phyloP scores from a whole-genome alignment of 495 filamentous ascomycete genomes.

The Hyaloscypha hepaticicola region DNA sequence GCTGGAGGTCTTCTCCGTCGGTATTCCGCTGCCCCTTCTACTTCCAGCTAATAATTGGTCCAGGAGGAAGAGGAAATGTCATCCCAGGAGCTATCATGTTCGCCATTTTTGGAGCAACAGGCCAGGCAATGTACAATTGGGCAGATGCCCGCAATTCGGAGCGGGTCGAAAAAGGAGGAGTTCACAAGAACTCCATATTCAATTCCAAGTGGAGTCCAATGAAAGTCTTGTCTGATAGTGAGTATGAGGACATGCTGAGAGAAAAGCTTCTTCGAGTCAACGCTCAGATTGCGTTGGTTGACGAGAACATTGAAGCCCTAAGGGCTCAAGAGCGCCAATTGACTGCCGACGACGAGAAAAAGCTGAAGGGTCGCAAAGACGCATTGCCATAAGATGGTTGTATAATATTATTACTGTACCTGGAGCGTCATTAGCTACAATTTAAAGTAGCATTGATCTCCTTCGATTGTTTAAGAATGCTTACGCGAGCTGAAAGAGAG shows the following conservation, averaged over 20 bases:
- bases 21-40: slow-evolving; percentile 25
- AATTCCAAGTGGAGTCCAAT: slow-evolving; percentile 81
- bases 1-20: slow-evolving; percentile 65
- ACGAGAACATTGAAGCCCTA: slow-evolving; percentile 73
- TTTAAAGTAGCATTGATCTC: neutral
- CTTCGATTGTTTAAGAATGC: neutral
- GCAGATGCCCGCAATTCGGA: slow-evolving; percentile 15
- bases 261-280: slow-evolving; percentile 78
- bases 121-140: slow-evolving; percentile 35
- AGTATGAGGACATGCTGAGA: slow-evolving; percentile 72
- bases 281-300: slow-evolving; percentile 80
- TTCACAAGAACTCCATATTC: slow-evolving; percentile 36
- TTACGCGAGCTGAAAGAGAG: neutral
- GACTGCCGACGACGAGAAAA: neutral
- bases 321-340: slow-evolving; percentile 35
- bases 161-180: slow-evolving; percentile 17
- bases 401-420: neutral
- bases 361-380: neutral
- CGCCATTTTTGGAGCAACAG: slow-evolving; percentile 37
- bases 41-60: neutral
- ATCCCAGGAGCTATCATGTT: slow-evolving; percentile 65
- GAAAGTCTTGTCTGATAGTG: slow-evolving; percentile 69
- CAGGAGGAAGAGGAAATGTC: slow-evolving; percentile 45
- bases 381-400: neutral
- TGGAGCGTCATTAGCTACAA: neutral